Percentiles rank a stretch among this genome's conserved stretches.
phyloP scores from a whole-genome alignment of 2,329 filamentous ascomycete species.

The Ophiostoma australiae region DNA sequence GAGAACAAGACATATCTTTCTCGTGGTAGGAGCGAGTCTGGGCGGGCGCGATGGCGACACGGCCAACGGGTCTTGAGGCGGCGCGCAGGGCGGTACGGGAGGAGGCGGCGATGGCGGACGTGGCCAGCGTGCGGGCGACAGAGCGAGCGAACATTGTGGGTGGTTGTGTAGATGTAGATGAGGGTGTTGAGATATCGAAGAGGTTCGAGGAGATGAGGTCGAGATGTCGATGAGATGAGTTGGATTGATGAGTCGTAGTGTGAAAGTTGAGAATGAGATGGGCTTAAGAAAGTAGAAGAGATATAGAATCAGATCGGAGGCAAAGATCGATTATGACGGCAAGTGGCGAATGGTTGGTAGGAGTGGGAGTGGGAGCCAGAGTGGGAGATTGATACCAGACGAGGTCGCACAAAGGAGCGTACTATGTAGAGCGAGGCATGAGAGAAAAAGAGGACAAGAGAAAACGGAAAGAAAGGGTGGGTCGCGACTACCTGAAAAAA shows the following conservation, averaged over 20 bases:
- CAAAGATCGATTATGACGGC: conserved; percentile 8
- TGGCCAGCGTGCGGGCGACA: conserved; percentile 22
- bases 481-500: conserved; percentile 11
- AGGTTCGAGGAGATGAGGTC: neutral
- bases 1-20: conserved; percentile 28
- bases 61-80: conserved; percentile 22
- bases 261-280: neutral
- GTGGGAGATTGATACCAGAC: neutral
- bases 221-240: neutral
- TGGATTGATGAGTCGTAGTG: neutral
- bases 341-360: neutral
- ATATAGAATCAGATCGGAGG: neutral
- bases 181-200: neutral
- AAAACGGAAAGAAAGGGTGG: neutral
- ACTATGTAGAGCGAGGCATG: neutral
- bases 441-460: neutral
- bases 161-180: neutral
- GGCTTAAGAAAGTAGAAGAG: neutral
- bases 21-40: conserved; percentile 29
- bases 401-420: neutral
- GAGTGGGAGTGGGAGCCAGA: neutral
- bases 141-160: conserved; percentile 26
- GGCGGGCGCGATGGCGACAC: conserved; percentile 21
- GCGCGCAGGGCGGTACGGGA: conserved; percentile 25
- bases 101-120: conserved; percentile 18